Evolutionary conservation across 345 rosid genomes (phyloP), one percentile per base, ranked within the genome.

Genomic region (Gossypium ekmanianum): DNA sequence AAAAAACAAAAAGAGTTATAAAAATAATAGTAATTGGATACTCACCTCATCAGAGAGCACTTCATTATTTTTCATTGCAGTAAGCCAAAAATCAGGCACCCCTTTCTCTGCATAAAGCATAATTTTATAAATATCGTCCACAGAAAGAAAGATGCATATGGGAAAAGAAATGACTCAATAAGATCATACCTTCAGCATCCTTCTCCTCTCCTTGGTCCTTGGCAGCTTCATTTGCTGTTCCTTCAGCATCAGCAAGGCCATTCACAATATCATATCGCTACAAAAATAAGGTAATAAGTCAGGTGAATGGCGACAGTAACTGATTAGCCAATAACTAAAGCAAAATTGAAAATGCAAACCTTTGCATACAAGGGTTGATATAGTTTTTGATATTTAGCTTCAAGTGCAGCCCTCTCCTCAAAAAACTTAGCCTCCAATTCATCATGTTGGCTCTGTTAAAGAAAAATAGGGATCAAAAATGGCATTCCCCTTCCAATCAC

Each of bases 41-140:
- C 84, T 3, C 66, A 92, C 99, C 97, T 93, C 99, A 61, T 93
- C 97, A 52, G 87, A 82, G 4, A 91, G 81, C 24, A 93, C 97
- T 76, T 93, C 99, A 82, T 96, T 96, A 79, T 92, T 96, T 83
- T 92, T 96, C 95, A 96, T 84, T 16, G 98, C 98, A 74, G 52
- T 84, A 20, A 76, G 71, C 71, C 71, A 66, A 66, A 66, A 66
- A 22, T 66, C 71, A 45, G 71, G 71, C 9, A 66, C 71, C 9
- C 71, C 71, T 45, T 66, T 66, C 71, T 45, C 71, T 66, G 55
- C 54, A 66, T 41, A 4, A 64, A 81, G 58, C 20, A 76, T 1
- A 59, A 65, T 65, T 39, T 61, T 14, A 54, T 67, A 83, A 76
- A 26, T 55, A 57, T 6, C 12, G 2, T 9, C 41, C 61, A 68